Conservation (phyloP, 2,329 filamentous ascomycete genomes). For the Monilinia fructigena region DNA sequence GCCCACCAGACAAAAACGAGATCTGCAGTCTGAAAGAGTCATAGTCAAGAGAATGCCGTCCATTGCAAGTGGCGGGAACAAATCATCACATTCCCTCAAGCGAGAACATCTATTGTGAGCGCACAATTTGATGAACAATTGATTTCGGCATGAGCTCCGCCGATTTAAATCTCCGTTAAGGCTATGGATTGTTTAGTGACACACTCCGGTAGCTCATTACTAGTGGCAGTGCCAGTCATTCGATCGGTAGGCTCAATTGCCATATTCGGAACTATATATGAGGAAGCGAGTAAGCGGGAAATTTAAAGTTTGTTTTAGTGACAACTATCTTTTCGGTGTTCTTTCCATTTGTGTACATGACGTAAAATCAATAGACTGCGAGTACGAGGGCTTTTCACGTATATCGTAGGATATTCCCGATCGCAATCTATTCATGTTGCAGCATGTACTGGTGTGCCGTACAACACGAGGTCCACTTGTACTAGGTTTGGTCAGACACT, state of each 20-base stretch:
- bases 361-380: neutral
- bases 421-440: slow-evolving; percentile 5
- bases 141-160: neutral
- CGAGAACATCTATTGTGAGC: neutral
- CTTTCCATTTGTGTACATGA: neutral
- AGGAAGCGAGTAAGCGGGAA: neutral
- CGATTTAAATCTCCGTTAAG: neutral
- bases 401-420: slow-evolving; percentile 1
- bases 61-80: neutral
- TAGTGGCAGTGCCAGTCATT: neutral
- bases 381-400: neutral
- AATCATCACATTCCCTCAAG: slow-evolving; percentile 3
- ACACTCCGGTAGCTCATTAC: neutral
- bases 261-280: neutral
- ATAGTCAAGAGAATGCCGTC: neutral
- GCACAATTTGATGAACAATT: neutral
- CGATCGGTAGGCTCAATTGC: neutral
- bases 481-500: slow-evolving; percentile 7
- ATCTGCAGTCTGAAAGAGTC: neutral
- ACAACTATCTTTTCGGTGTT: neutral
- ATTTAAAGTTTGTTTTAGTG: neutral
- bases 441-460: slow-evolving; percentile 15
- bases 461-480: slow-evolving; percentile 15
- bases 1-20: neutral
- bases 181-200: slow-evolving; percentile 11